Conservation (phyloP, 202 grass and related monocot species). For the Saccharum hybrid region DNA sequence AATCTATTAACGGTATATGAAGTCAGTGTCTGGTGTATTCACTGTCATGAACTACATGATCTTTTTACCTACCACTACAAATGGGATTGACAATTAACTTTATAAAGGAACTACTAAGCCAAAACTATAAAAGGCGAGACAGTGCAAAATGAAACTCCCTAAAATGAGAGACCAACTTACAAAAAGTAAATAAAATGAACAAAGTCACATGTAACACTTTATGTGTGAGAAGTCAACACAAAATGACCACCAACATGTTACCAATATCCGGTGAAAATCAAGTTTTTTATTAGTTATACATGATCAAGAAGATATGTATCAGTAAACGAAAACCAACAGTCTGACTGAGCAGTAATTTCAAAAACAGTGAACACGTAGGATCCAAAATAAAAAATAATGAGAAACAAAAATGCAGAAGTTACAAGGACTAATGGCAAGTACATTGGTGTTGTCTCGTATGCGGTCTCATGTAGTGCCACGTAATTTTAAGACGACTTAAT, state of each 20-base stretch:
- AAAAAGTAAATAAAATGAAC: conserved; percentile 20
- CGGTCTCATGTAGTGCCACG: too few relatives aligned
- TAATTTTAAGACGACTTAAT: too few relatives aligned
- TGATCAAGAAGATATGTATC: not conserved
- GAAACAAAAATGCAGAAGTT: not conserved
- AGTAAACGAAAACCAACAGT: conserved; percentile 28
- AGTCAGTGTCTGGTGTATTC: conserved; percentile 18
- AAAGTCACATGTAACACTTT: not conserved
- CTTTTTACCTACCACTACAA: conserved; percentile 43
- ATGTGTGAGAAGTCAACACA: conserved; percentile 4
- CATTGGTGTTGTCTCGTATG: too few relatives aligned
- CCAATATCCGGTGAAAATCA: conserved; percentile 24
- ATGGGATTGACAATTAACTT: conserved; percentile 29
- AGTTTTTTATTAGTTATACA: conserved; percentile 3
- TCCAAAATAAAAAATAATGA: conserved; percentile 6
- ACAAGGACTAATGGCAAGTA: not conserved
- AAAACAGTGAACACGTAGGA: conserved; percentile 7
- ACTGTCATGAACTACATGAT: conserved; percentile 38
- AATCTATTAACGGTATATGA: conserved; percentile 13
- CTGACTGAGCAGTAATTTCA: conserved; percentile 24
- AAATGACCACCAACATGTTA: conserved; percentile 1
- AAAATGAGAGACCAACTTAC: not conserved
- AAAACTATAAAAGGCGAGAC: conserved; percentile 31
- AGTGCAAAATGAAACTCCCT: conserved; percentile 7
- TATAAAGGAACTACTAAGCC: not conserved